phyloP scores from a whole-genome alignment of 768 basidiomycete species.

The Boletus coccyginus region DNA sequence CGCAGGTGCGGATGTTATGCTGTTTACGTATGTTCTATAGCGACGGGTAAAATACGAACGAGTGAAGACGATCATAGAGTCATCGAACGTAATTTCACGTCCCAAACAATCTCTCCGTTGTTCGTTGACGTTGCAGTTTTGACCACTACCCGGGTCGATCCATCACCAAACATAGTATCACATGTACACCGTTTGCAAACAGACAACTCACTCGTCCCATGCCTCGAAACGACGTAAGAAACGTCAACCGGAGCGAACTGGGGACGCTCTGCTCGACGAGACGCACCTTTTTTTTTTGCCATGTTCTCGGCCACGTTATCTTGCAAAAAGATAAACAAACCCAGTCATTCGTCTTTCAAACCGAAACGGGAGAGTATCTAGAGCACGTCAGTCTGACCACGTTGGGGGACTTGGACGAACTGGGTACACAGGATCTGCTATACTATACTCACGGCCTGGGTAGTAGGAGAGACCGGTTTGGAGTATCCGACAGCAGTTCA shows the following conservation, averaged over 20 bases:
- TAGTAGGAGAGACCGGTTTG: too few species aligned
- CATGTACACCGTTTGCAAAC: too few species aligned
- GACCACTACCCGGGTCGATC: constrained; percentile 13
- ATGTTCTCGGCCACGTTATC: constrained; percentile 71
- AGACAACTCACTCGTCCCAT: constrained; percentile 5
- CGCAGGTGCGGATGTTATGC: constrained; percentile 67
- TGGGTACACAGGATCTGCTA: too few species aligned
- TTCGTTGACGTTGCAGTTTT: constrained; percentile 39
- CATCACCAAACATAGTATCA: constrained; percentile 16
- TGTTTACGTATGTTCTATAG: constrained; percentile 60
- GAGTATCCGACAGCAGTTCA: too few species aligned
- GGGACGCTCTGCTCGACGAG: not conserved
- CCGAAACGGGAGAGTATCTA: constrained; percentile 8
- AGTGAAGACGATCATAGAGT: constrained; percentile 23
- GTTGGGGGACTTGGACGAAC: too few species aligned
- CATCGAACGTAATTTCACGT: constrained; percentile 55
- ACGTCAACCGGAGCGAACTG: not conserved
- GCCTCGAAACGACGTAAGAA: not conserved
- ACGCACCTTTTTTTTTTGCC: constrained; percentile 39
- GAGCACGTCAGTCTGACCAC: not conserved
- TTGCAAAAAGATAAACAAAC: constrained; percentile 26
- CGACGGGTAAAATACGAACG: not conserved
- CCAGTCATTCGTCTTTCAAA: constrained; percentile 22
- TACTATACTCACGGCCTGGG: too few species aligned
- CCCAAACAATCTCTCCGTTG: constrained; percentile 66